These are phyloP conservation scores for Fusarium sp. DNA, from an alignment of 2,329 filamentous ascomycete genomes.

Conservation along the genomic window DNA sequence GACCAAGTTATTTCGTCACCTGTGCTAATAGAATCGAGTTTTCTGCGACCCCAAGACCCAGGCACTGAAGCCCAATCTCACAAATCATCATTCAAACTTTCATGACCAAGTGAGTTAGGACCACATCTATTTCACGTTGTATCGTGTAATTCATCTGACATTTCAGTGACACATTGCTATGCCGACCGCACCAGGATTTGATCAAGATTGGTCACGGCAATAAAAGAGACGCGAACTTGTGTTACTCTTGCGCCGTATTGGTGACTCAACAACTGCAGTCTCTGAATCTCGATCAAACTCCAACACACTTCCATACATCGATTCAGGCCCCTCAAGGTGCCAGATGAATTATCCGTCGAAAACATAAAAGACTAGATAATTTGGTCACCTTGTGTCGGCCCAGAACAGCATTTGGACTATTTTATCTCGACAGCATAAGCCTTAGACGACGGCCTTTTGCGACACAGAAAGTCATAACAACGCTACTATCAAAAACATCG, in stretches of 20 bases:
- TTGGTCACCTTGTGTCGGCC: neutral
- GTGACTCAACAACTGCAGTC: slow-evolving; percentile 36
- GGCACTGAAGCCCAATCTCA: slow-evolving; percentile 29
- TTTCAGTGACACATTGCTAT: neutral
- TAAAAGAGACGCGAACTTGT: slow-evolving; percentile 18
- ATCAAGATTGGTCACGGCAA: slow-evolving; percentile 6
- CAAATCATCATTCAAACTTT: slow-evolving; percentile 19
- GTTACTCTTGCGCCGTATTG: slow-evolving; percentile 25
- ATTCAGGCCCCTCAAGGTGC: neutral
- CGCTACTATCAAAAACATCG: neutral
- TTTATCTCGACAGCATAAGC: neutral
- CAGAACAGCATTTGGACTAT: neutral
- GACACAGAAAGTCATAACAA: neutral
- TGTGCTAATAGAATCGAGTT: neutral
- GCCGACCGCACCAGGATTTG: neutral
- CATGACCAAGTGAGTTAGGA: neutral
- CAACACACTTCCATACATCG: neutral
- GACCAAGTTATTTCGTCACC: neutral
- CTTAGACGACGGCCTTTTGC: neutral
- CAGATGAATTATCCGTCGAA: neutral
- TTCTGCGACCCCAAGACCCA: neutral
- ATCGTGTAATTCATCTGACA: neutral
- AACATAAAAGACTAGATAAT: neutral
- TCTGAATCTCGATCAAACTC: slow-evolving; percentile 7
- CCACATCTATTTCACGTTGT: neutral